A percentile compares a stretch with the other conserved stretches of the same genome.
phyloP scores from a whole-genome alignment of 345 rosid genomes.

The Populus pruinosa region DNA sequence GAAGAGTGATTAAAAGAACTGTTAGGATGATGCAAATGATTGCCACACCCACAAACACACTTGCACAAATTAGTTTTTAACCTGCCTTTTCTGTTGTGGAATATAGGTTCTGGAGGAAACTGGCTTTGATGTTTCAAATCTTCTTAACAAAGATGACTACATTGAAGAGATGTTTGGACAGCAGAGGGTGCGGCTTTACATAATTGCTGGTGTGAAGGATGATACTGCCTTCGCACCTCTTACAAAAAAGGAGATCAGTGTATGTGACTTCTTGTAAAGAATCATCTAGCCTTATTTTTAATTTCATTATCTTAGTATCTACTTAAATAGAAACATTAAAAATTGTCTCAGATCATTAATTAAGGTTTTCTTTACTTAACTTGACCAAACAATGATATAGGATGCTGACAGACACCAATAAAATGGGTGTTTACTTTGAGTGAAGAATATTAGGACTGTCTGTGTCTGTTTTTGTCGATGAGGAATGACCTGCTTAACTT shows the following conservation, averaged over 20 bases:
- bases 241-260: conserved; percentile 98
- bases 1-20: not conserved
- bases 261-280: conserved; percentile 33
- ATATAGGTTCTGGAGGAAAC: conserved; percentile 91
- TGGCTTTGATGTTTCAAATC: conserved; percentile 81
- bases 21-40: not conserved
- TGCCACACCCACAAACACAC: not conserved
- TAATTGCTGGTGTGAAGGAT: conserved; percentile 83
- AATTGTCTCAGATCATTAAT: not conserved
- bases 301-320: not conserved
- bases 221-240: conserved; percentile 93
- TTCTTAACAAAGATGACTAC: conserved; percentile 74
- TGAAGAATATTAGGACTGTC: not conserved
- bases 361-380: not conserved
- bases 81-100: conserved; percentile 11
- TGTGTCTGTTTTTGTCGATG: not conserved
- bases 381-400: not conserved
- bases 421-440: not conserved
- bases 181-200: conserved; percentile 94
- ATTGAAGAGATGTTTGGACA: conserved; percentile 85
- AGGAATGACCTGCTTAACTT: too few relatives aligned
- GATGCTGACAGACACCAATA: not conserved
- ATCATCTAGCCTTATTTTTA: not conserved
- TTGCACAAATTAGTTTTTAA: not conserved
- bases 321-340: not conserved